Evolutionary conservation across 108 stramenopile genomes (phyloP).

Genomic region (Nitzschia sp.): DNA sequence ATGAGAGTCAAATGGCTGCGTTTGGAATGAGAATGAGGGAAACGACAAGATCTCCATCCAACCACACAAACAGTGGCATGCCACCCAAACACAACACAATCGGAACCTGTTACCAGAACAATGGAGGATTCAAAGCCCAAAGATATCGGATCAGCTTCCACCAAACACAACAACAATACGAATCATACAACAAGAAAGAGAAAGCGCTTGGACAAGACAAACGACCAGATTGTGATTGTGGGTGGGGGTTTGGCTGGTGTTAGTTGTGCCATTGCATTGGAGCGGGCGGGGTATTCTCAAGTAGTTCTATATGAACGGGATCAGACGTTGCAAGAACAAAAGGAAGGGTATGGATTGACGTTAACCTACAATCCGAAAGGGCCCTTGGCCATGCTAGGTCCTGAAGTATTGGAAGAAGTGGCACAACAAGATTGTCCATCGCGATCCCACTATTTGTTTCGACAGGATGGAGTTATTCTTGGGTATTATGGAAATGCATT

Average conservation of each 20-base stretch:
- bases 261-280: conserved; percentile 52
- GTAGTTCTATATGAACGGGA: conserved; percentile 73
- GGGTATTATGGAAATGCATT: conserved; percentile 89
- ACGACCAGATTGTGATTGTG: conserved; percentile 58
- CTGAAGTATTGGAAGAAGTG: conserved; percentile 57
- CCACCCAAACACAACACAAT: not conserved
- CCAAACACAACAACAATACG: too few species aligned
- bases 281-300: conserved; percentile 44
- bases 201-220: conserved; percentile 16
- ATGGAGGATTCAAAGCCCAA: not conserved
- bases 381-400: conserved; percentile 58
- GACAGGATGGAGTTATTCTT: conserved; percentile 19
- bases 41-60: too few species aligned
- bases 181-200: not conserved
- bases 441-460: conserved; percentile 78
- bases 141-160: not conserved
- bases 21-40: too few species aligned
- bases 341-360: conserved; percentile 86
- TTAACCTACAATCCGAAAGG: conserved; percentile 80
- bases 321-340: conserved; percentile 35
- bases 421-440: conserved; percentile 74
- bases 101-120: not conserved
- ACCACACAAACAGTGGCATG: too few species aligned
- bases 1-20: too few species aligned
- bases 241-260: conserved; percentile 73